These are phyloP conservation scores for Eugenia klotzschiana DNA, from an alignment of 441 rosid species.

Conservation along the genomic window DNA sequence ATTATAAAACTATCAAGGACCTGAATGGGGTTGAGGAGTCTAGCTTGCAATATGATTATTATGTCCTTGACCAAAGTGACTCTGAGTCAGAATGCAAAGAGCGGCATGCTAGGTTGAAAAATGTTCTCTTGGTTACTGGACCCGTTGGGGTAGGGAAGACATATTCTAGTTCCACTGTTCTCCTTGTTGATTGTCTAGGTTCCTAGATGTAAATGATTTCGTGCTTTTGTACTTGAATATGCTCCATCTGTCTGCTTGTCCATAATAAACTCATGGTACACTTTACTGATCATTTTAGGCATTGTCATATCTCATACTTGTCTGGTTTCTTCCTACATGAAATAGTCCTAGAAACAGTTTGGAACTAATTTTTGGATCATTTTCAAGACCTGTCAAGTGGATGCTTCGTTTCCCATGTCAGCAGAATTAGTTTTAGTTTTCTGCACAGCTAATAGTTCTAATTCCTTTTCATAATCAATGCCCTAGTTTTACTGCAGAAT, in stretches of 20 bases:
- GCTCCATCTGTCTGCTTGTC: not conserved
- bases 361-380: not conserved
- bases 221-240: not conserved
- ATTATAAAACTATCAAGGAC: conserved; percentile 25
- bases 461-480: not conserved
- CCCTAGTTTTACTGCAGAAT: not conserved
- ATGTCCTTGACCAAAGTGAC: conserved; percentile 24
- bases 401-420: not conserved
- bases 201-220: not conserved
- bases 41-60: conserved; percentile 28
- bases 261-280: not conserved
- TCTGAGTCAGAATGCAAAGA: conserved; percentile 47
- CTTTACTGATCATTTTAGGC: not conserved
- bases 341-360: not conserved
- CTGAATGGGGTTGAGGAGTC: conserved; percentile 15
- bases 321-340: not conserved
- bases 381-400: not conserved
- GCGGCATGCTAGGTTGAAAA: conserved; percentile 35
- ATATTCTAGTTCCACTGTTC: conserved; percentile 1
- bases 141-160: conserved; percentile 64
- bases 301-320: not conserved
- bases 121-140: conserved; percentile 70
- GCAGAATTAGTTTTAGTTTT: not conserved
- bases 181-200: conserved; percentile 1
- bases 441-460: not conserved